Evolutionary conservation across 345 rosid genomes (phyloP), one percentile per base, ranked within the genome.

Genomic region (Toxicodendron radicans): DNA sequence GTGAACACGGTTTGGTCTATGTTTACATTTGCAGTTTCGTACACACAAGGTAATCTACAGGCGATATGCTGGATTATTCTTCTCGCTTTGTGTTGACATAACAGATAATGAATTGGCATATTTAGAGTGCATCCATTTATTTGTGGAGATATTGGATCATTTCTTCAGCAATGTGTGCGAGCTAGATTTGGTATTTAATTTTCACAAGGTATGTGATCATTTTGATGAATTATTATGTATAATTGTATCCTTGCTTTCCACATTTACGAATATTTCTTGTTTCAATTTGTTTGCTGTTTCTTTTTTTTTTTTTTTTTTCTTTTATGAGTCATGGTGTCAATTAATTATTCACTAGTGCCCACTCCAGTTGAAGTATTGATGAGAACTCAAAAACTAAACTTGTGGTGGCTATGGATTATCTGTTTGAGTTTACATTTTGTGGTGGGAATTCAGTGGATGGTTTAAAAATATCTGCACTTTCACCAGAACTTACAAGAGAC

Each of bases 91-190:
- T 43, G 99, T 95, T n/a, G 99, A 95, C 70, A 95, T 95, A 71
- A 95, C 97, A 0, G 99, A 95, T 75, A 95, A 92, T 56, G 99
- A 95, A 73, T 80, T 95, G 85, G 99, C 97, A 49, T 92, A 95
- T 82, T 74, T 95, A 74, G 99, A 95, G 85, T 82, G 92, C 83
- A 92, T 95, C 76, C 99, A 95, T 83, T 81, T 95, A 76, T 95
- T 95, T 80, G 99, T 95, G 76, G 99, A 95, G 87, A 91, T 95
- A 35, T 78, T 95, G 83, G 99, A 95, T 76, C 99, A 95, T 87
- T 95, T 95, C 91, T 95, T 95, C 87, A 95, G 99, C 93, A 95
- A 92, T 71, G 99, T 95, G 46, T 95, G 99, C 68, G 99, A 95
- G 83, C 92, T 95, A 16, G 99, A 95, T 82, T 85, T 95, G 84